phyloP scores from a whole-genome alignment of 139 green algal species.

The Zygnema circumcarinatum region DNA sequence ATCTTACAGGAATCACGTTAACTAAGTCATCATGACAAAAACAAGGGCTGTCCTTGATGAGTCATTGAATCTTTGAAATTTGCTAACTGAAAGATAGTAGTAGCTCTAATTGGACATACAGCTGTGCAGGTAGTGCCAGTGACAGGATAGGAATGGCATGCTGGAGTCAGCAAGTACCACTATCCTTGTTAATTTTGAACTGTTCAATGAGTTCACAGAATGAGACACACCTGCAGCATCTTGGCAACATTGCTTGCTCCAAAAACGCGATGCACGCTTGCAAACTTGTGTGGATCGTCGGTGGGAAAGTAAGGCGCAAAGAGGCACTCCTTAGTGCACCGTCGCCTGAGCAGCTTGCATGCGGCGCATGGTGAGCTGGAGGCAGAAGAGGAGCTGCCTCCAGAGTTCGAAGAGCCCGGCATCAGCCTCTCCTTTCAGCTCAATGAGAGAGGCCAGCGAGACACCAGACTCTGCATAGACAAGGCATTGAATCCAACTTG shows the following conservation, averaged over 20 bases:
- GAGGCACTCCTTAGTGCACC: constrained; percentile 54
- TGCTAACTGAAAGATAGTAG: too few species aligned
- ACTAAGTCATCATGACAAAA: too few species aligned
- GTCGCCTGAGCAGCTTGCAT: constrained; percentile 53
- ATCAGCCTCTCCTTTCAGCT: neutral
- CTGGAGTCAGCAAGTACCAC: too few species aligned
- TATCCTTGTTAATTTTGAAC: too few species aligned
- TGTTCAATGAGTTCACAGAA: too few species aligned
- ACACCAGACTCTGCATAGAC: neutral
- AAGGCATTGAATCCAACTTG: neutral
- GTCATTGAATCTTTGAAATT: too few species aligned
- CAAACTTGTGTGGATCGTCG: constrained; percentile 51
- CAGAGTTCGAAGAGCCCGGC: neutral
- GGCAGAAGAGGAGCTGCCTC: neutral
- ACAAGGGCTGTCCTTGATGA: too few species aligned
- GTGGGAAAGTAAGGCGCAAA: constrained; percentile 58
- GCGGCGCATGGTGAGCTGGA: constrained; percentile 44
- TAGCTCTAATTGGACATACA: too few species aligned
- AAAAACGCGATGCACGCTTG: constrained; percentile 49
- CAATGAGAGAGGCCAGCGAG: neutral
- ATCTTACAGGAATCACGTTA: too few species aligned
- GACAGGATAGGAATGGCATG: too few species aligned
- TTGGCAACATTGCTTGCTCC: constrained; percentile 52
- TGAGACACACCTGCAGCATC: constrained; percentile 32
- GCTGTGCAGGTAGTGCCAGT: too few species aligned